A percentile compares a stretch with the other conserved stretches of the same genome.
Evolutionary conservation across 164 flowering plant genomes (phyloP).

Genomic region (Vitis vinifera): DNA sequence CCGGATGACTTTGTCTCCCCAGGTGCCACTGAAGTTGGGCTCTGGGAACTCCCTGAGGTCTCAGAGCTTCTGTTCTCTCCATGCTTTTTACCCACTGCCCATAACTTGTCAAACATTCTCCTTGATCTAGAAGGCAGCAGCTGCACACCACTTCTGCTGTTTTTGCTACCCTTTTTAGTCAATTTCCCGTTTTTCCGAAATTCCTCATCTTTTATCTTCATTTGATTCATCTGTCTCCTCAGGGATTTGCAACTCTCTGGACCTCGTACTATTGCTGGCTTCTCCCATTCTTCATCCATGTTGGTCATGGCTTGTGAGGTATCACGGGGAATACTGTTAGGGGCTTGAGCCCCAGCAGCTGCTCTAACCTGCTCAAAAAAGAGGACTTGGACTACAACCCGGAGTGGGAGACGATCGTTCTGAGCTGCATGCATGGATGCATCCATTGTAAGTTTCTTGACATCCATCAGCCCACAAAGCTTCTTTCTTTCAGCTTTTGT

Average conservation of each 20-base stretch:
- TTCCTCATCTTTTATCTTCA: constrained; percentile 41
- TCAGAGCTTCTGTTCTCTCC: constrained; percentile 67
- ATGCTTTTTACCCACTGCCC: constrained; percentile 50
- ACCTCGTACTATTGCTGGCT: constrained; percentile 8
- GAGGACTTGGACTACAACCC: constrained; percentile 85
- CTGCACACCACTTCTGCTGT: constrained; percentile 42
- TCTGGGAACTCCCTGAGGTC: constrained; percentile 70
- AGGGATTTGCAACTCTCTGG: constrained; percentile 33
- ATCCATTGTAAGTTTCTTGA: constrained; percentile 64
- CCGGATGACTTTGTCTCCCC: constrained; percentile 57
- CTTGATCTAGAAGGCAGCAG: constrained; percentile 75
- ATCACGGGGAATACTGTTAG: constrained; percentile 23
- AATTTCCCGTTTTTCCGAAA: constrained; percentile 35
- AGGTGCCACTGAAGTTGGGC: constrained; percentile 66
- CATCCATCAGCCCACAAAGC: constrained; percentile 76
- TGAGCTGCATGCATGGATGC: constrained; percentile 88
- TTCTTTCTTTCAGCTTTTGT: constrained; percentile 71
- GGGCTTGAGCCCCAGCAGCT: constrained; percentile 32
- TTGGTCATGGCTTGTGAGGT: constrained; percentile 34
- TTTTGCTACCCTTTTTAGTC: constrained; percentile 41
- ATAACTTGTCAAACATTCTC: constrained; percentile 79
- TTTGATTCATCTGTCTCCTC: constrained; percentile 38
- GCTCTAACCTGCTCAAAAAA: constrained; percentile 75
- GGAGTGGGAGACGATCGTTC: constrained; percentile 82
- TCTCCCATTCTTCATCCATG: constrained; percentile 52